These are phyloP conservation scores for Paramecium sonneborni DNA, from an alignment of 73 alveolate species.

Conservation along the genomic window DNA sequence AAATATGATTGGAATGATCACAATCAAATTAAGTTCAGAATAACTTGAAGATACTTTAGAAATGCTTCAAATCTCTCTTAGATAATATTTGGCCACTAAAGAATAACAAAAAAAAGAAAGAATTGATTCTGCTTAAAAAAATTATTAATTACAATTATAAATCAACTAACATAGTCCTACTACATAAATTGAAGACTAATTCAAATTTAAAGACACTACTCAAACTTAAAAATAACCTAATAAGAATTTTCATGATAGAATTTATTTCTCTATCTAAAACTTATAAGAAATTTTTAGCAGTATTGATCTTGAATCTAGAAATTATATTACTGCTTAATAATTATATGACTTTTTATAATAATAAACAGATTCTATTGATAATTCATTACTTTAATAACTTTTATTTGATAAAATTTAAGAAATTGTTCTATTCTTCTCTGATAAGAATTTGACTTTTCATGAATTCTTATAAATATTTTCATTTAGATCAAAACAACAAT, in stretches of 20 bases:
- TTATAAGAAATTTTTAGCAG: background rate
- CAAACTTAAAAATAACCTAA: background rate
- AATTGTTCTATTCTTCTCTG: background rate
- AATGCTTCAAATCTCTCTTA: background rate
- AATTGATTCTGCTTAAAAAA: slow-evolving; percentile 6
- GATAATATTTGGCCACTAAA: background rate
- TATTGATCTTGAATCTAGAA: background rate
- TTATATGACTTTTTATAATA: background rate
- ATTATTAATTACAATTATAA: background rate
- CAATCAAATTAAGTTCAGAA: background rate
- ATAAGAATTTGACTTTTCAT: background rate
- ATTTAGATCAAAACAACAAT: background rate
- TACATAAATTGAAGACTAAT: background rate
- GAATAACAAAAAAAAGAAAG: slow-evolving; percentile 8
- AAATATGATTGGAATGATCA: slow-evolving; percentile 22
- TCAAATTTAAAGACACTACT: slow-evolving; percentile 13
- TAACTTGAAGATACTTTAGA: slow-evolving; percentile 31
- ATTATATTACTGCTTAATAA: background rate
- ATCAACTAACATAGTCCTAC: slow-evolving; percentile 6
- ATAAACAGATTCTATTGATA: background rate
- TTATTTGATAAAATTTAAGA: background rate
- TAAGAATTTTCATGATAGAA: slow-evolving; percentile 39
- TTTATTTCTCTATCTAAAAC: background rate
- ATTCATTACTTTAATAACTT: background rate
- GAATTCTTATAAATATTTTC: slow-evolving; percentile 25